Evolutionary conservation across 768 basidiomycete species (phyloP), one percentile per base, ranked within the genome.

Genomic region (Postia placenta): DNA sequence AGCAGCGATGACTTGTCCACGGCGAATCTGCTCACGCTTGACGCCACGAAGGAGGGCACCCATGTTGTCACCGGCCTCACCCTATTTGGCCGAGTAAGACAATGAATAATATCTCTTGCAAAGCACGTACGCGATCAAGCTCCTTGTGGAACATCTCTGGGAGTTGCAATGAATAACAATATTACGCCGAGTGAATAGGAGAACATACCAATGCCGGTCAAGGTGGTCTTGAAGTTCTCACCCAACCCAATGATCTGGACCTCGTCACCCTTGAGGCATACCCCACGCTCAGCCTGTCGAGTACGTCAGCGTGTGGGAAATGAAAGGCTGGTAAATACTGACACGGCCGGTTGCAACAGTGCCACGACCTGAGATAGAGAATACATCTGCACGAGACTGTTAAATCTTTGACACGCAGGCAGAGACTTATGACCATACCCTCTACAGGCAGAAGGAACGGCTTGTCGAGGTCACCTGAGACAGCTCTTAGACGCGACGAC

Each of bases 131-230:
- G 48, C 93, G 83, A 30, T 99, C 96, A 48, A 99, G 81, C 72
- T 99, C 96, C 75, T 96, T 97, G 78, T 96, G 95, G 84, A 98
- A 98, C 92, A 96, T 97, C 71, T 97, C 95, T 93, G 57, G 15
- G 55, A 35, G 36, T 11, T 26, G 17, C 59, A 23, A 60, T 52
- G 40, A 7, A 24, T 23, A 26, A 19, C 20, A 6, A 15, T 23
- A 35, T 45, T 30, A 40, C 20, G 5, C 22, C 30, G 48, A 22
- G 42, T 15, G 20, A 7, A 35, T 20, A 14, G n/a, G 12, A 5
- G 11, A 1, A 69, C 80, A 46, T 57, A 86, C 86, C 91, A 64
- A 94, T 90, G 60, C 96, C 96, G 61, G 93, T 99, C 48, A 99
- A 74, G 11, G 86, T 95, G 12, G 95, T 94, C 79, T 94, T 97